These are phyloP conservation scores for Oxytropis ochrocephala DNA, from an alignment of 306 rosid genomes.

Conservation along the genomic window DNA sequence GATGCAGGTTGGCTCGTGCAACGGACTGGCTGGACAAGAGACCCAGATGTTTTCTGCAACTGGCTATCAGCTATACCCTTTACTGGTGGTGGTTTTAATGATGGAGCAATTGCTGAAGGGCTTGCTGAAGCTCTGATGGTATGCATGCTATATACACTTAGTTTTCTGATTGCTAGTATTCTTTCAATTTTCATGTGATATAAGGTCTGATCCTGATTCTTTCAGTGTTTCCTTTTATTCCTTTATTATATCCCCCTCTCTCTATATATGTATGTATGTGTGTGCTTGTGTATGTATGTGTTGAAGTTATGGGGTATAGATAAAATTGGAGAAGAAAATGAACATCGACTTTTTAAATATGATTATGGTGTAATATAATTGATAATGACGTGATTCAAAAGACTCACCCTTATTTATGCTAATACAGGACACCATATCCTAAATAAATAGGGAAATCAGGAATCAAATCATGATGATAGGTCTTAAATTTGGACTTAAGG, in stretches of 20 bases:
- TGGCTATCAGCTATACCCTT: conserved; percentile 83
- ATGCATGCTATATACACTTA: conserved; percentile 2
- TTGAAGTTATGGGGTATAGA: too few relatives aligned
- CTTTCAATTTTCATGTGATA: conserved; percentile 13
- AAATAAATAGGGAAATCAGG: too few relatives aligned
- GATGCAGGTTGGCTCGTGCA: conserved; percentile 73
- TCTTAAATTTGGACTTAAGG: too few relatives aligned
- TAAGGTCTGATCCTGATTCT: conserved; percentile 6
- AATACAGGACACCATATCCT: too few relatives aligned
- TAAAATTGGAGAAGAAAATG: too few relatives aligned
- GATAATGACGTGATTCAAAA: too few relatives aligned
- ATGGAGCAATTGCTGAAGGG: conserved; percentile 97
- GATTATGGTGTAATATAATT: too few relatives aligned
- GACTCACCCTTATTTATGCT: too few relatives aligned
- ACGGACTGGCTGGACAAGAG: conserved; percentile 92
- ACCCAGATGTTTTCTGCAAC: conserved; percentile 54
- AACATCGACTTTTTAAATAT: too few relatives aligned
- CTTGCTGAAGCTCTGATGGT: conserved; percentile 96
- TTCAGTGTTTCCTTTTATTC: background rate
- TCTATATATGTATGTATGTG: background rate
- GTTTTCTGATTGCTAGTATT: conserved; percentile 7
- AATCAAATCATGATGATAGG: too few relatives aligned
- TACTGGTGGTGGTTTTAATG: conserved; percentile 87
- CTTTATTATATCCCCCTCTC: background rate
- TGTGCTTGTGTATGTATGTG: too few relatives aligned